Evolutionary conservation across 2,329 filamentous ascomycete genomes (phyloP).

Genomic region (Thermothelomyces thermophilus): DNA sequence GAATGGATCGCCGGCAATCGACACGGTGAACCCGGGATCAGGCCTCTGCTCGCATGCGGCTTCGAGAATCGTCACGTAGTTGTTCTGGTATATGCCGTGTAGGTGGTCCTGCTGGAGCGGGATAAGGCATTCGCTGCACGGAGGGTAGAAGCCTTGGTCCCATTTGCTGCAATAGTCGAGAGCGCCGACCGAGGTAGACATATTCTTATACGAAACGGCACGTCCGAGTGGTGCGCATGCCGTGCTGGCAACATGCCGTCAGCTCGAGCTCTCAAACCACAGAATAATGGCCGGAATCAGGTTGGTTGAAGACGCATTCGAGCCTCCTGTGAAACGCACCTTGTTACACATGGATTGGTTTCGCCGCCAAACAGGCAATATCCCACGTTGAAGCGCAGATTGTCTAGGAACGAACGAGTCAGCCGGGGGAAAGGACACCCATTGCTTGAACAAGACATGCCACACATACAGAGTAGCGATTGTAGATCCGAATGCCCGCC

Average conservation of each 20-base stretch:
- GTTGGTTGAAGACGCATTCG: slow-evolving; percentile 11
- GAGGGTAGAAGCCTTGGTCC: slow-evolving; percentile 33
- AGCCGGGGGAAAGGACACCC: background rate
- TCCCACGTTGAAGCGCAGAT: slow-evolving; percentile 49
- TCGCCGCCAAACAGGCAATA: slow-evolving; percentile 46
- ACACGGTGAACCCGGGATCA: slow-evolving; percentile 39
- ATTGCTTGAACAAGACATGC: background rate
- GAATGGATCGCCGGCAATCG: slow-evolving; percentile 47
- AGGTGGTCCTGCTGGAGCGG: slow-evolving; percentile 19
- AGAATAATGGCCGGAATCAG: background rate
- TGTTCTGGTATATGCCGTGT: slow-evolving; percentile 39
- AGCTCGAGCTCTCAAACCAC: slow-evolving; percentile 21
- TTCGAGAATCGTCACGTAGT: slow-evolving; percentile 48
- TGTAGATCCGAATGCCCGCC: slow-evolving; percentile 46
- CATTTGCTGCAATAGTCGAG: slow-evolving; percentile 52
- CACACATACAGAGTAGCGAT: slow-evolving; percentile 47
- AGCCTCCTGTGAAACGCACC: slow-evolving; percentile 31
- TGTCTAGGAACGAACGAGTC: slow-evolving; percentile 38
- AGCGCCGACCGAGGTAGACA: slow-evolving; percentile 38
- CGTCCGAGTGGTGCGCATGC: slow-evolving; percentile 45
- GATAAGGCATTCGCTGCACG: slow-evolving; percentile 45
- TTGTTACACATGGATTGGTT: slow-evolving; percentile 46
- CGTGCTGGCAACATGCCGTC: slow-evolving; percentile 33
- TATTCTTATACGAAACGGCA: slow-evolving; percentile 43
- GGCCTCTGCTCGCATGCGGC: slow-evolving; percentile 52